Evolutionary conservation across 169 alveolate genomes (phyloP).

Genomic region (Babesia divergens): DNA sequence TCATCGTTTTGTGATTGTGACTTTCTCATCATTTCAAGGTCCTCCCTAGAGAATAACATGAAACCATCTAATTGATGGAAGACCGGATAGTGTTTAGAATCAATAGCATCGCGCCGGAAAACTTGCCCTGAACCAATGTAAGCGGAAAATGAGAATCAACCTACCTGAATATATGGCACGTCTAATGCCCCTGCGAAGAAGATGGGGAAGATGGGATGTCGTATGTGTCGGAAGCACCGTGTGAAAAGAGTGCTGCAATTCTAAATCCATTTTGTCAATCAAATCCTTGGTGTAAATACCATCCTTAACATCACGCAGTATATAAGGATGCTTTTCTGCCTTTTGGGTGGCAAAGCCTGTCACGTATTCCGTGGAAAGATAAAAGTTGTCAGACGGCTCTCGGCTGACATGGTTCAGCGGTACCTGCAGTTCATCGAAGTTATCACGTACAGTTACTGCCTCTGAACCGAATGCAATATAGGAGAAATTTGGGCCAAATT

Average conservation of each 20-base stretch:
- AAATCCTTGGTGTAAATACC: constrained; percentile 51
- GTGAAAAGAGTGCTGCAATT: constrained; percentile 36
- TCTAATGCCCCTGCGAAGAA: constrained; percentile 71
- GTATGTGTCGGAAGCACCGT: constrained; percentile 85
- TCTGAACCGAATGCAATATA: constrained; percentile 16
- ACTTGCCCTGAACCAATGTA: constrained; percentile 78
- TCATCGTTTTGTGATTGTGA: constrained; percentile 4
- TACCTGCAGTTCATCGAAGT: constrained; percentile 85
- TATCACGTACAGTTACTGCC: constrained; percentile 62
- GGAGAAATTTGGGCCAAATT: background rate
- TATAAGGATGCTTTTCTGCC: background rate
- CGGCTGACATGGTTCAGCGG: constrained; percentile 87
- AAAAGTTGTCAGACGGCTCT: constrained; percentile 83
- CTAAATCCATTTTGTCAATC: constrained; percentile 24
- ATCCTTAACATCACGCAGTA: constrained; percentile 27
- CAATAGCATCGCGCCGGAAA: constrained; percentile 89
- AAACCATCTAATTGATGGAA: constrained; percentile 90
- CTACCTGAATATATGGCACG: constrained; percentile 81
- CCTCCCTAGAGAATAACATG: constrained; percentile 43
- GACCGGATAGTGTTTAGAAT: constrained; percentile 90
- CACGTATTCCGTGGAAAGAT: constrained; percentile 67
- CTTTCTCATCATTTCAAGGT: constrained; percentile 34
- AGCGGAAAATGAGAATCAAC: background rate
- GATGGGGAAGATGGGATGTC: constrained; percentile 84
- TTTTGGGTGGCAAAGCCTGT: constrained; percentile 16